These are phyloP conservation scores for Leccinum subfulvum DNA, from an alignment of 1,284 basidiomycete species.

Conservation along the genomic window DNA sequence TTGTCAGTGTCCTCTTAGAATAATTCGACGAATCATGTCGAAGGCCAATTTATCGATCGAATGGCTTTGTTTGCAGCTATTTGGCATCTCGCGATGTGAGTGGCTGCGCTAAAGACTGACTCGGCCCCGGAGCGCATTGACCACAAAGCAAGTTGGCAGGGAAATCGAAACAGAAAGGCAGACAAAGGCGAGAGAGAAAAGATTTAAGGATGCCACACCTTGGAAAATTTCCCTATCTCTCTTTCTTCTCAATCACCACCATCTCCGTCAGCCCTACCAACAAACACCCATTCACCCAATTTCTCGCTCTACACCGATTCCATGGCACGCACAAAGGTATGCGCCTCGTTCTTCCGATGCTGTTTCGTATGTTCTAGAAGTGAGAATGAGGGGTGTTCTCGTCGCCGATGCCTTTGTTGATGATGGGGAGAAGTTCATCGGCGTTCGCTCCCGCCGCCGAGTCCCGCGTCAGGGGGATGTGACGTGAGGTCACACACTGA, in stretches of 20 bases:
- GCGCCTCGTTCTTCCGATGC: constrained; percentile 2
- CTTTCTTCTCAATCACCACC: constrained; percentile 23
- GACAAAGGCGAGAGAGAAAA: constrained; percentile 7
- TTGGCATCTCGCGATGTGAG: constrained; percentile 12
- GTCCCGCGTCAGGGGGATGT: constrained; percentile 12
- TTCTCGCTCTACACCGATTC: constrained; percentile 8
- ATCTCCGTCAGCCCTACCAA: constrained; percentile 11
- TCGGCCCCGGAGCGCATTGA: constrained; percentile 11
- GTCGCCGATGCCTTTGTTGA: constrained; percentile 12
- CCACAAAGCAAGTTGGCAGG: constrained; percentile 26
- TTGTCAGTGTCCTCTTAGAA: neutral
- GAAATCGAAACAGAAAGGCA: constrained; percentile 16
- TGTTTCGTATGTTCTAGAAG: constrained; percentile 3
- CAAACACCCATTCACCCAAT: neutral
- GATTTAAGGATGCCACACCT: constrained; percentile 17
- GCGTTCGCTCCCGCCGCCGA: neutral
- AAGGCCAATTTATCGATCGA: too few relatives aligned
- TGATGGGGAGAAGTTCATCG: constrained; percentile 3
- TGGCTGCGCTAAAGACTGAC: neutral
- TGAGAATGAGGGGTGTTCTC: neutral
- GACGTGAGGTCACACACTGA: constrained; percentile 12
- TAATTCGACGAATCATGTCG: neutral
- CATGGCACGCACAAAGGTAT: constrained; percentile 33
- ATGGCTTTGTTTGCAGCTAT: constrained; percentile 1
- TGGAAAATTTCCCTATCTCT: constrained; percentile 8